Evolutionary conservation across 2,329 filamentous ascomycete genomes (phyloP).

Genomic region (Epichloe gansuensis): DNA sequence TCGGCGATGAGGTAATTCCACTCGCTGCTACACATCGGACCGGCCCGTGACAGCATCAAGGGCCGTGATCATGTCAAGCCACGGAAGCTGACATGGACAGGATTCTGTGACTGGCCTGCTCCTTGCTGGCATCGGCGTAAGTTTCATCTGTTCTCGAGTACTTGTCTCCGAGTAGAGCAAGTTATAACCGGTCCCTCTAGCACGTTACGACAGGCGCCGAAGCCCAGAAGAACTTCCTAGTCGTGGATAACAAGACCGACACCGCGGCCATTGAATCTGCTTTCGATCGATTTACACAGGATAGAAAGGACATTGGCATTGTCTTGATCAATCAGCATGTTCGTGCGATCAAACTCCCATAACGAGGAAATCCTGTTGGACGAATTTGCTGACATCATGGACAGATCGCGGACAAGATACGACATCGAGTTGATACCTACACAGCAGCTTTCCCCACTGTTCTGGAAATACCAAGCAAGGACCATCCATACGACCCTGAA

Average conservation of each 20-base stretch:
- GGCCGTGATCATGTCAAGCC: neutral
- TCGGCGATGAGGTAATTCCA: slow-evolving; percentile 73
- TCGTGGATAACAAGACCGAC: slow-evolving; percentile 90
- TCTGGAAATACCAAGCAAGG: slow-evolving; percentile 95
- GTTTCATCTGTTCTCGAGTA: slow-evolving; percentile 11
- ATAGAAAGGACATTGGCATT: slow-evolving; percentile 94
- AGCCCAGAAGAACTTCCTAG: slow-evolving; percentile 92
- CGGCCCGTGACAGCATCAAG: neutral
- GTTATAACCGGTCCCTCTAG: slow-evolving; percentile 29
- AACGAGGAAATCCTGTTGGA: neutral
- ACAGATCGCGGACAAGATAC: slow-evolving; percentile 87
- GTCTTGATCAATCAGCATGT: slow-evolving; percentile 97
- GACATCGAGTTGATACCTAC: slow-evolving; percentile 79
- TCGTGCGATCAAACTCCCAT: slow-evolving; percentile 16
- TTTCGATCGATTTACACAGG: slow-evolving; percentile 77
- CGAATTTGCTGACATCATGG: neutral
- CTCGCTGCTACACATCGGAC: neutral
- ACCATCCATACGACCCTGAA: slow-evolving; percentile 96
- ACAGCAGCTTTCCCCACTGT: slow-evolving; percentile 92
- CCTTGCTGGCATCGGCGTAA: slow-evolving; percentile 85
- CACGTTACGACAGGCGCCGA: slow-evolving; percentile 84
- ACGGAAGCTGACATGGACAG: slow-evolving; percentile 35
- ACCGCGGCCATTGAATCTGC: slow-evolving; percentile 75
- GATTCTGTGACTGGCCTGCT: slow-evolving; percentile 93
- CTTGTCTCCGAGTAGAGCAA: neutral